Evolutionary conservation across 768 basidiomycete species (phyloP).

Genomic region (Lactarius evosmus): DNA sequence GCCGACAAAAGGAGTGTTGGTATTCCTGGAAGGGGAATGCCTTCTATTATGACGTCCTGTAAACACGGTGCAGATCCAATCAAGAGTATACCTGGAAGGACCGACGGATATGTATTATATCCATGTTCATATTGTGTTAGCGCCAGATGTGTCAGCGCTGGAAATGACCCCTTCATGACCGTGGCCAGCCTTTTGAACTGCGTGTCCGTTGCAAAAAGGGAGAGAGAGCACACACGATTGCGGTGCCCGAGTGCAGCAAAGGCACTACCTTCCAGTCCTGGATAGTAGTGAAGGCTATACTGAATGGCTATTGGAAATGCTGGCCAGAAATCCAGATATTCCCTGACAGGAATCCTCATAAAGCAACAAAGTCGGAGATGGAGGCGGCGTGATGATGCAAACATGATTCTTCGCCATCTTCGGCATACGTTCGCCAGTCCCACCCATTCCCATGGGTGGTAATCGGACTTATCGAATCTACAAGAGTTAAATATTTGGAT

Average conservation of each 20-base stretch:
- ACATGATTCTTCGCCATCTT: background rate
- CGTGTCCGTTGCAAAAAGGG: background rate
- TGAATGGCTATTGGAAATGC: background rate
- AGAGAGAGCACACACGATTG: background rate
- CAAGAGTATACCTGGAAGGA: background rate
- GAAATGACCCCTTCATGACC: background rate
- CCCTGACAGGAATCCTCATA: too few relatives aligned
- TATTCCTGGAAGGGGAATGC: background rate
- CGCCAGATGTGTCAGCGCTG: background rate
- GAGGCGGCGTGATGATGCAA: background rate
- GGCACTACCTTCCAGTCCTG: background rate
- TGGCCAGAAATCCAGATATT: background rate
- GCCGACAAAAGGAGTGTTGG: background rate
- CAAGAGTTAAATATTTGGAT: background rate
- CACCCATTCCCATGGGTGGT: background rate
- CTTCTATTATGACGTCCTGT: background rate
- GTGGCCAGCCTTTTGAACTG: background rate
- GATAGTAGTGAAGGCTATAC: accelerated
- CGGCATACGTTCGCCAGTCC: background rate
- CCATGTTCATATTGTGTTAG: background rate
- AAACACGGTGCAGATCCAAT: background rate
- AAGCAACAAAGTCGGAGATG: background rate
- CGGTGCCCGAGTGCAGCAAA: background rate
- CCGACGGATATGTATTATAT: too few relatives aligned
- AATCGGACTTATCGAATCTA: background rate